phyloP scores from a whole-genome alignment of 2,329 filamentous ascomycete species.

The Rutstroemia sp. region DNA sequence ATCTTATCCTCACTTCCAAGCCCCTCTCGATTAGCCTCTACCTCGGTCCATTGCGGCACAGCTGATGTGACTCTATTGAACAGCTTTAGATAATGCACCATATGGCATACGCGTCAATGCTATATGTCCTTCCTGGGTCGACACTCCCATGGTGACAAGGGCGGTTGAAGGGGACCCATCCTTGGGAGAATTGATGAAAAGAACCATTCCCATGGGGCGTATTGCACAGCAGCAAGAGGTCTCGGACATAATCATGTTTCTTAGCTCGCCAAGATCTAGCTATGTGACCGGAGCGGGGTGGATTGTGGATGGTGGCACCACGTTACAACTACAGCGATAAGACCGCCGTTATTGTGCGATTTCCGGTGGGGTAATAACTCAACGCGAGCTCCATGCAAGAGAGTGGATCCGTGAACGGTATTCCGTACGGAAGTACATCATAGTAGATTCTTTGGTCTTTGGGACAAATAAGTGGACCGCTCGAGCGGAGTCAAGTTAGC shows the following conservation, averaged over 20 bases:
- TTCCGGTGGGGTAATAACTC: too few relatives aligned
- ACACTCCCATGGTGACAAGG: conserved; percentile 10
- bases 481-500: too few relatives aligned
- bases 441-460: too few relatives aligned
- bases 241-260: conserved; percentile 9
- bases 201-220: conserved; percentile 8
- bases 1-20: not conserved
- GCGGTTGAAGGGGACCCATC: conserved; percentile 1
- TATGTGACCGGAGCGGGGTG: conserved; percentile 8
- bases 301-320: conserved; percentile 11
- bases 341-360: too few relatives aligned
- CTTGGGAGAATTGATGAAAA: conserved; percentile 3
- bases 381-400: too few relatives aligned
- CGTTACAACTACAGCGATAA: not conserved
- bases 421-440: too few relatives aligned
- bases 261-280: conserved; percentile 8
- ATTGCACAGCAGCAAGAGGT: conserved; percentile 10
- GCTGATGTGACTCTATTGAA: too few relatives aligned
- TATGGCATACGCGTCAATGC: conserved; percentile 13
- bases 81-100: conserved; percentile 12
- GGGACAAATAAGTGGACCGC: too few relatives aligned
- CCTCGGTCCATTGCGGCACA: too few relatives aligned
- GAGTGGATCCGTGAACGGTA: too few relatives aligned
- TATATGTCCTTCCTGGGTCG: conserved; percentile 13
- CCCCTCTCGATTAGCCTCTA: too few relatives aligned